phyloP scores from a whole-genome alignment of 495 filamentous ascomycete genomes.

The Penicillium dipodomyicola region DNA sequence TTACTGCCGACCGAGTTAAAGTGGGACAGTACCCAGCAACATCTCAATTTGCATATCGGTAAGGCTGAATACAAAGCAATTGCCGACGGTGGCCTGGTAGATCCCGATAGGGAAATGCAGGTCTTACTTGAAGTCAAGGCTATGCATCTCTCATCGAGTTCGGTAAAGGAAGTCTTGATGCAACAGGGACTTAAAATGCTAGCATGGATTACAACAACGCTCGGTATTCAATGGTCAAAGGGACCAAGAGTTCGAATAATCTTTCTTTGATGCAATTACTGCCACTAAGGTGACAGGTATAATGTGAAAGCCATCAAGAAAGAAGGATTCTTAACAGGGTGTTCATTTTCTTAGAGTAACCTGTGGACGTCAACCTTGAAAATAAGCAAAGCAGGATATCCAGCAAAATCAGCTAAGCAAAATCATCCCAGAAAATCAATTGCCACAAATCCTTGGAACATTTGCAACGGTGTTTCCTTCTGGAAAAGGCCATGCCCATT shows the following conservation, averaged over 20 bases:
- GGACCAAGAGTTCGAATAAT: too few species aligned
- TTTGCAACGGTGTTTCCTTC: constrained; percentile 8
- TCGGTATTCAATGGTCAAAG: too few species aligned
- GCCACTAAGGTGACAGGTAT: neutral
- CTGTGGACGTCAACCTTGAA: neutral
- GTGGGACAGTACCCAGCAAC: constrained; percentile 1
- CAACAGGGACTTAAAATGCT: too few species aligned
- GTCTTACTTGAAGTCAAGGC: constrained; percentile 5
- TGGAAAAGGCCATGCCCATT: constrained; percentile 2
- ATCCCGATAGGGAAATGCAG: neutral
- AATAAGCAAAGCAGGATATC: neutral
- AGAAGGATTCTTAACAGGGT: constrained; percentile 3
- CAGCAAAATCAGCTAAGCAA: neutral
- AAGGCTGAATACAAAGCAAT: constrained; percentile 1
- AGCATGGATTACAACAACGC: too few species aligned
- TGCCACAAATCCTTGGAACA: constrained; percentile 2
- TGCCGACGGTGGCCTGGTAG: constrained; percentile 1
- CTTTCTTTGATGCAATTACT: neutral
- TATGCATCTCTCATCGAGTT: too few species aligned
- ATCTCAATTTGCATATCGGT: neutral
- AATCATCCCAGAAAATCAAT: neutral
- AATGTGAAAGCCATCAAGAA: constrained; percentile 2
- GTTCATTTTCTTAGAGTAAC: constrained; percentile 4
- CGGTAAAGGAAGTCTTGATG: too few species aligned
- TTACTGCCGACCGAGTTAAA: constrained; percentile 2